Evolutionary conservation across 805 yeast genomes (phyloP).

Genomic region (Saturnispora sanitii): DNA sequence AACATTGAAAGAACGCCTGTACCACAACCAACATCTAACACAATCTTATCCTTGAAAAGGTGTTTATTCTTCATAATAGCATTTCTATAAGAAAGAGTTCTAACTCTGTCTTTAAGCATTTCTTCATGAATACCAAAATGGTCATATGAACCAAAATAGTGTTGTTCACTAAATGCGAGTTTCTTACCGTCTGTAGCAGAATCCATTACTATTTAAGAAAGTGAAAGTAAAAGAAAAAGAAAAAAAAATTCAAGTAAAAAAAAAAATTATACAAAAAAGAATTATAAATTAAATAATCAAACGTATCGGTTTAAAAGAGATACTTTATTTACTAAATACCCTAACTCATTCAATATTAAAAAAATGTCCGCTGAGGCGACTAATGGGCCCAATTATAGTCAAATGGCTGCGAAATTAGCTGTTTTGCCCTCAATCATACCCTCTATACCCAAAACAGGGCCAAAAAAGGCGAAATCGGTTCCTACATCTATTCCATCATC

Average conservation of each 20-base stretch:
- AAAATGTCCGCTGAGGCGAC: too few species aligned
- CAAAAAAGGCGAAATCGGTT: too few species aligned
- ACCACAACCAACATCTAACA: slow-evolving; percentile 97
- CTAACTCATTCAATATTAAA: too few species aligned
- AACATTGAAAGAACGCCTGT: slow-evolving; percentile 97
- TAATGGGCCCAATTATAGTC: too few species aligned
- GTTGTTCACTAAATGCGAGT: slow-evolving; percentile 75
- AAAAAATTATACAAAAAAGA: too few species aligned
- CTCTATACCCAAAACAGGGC: too few species aligned
- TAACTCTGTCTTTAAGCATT: slow-evolving; percentile 91
- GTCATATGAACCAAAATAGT: slow-evolving; percentile 90
- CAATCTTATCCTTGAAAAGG: slow-evolving; percentile 85
- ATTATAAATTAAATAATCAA: too few species aligned
- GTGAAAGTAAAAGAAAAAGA: neutral
- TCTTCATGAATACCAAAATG: slow-evolving; percentile 98
- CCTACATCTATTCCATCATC: too few species aligned
- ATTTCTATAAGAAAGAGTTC: slow-evolving; percentile 85
- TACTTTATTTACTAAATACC: too few species aligned
- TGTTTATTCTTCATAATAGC: slow-evolving; percentile 87
- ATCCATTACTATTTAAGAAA: slow-evolving; percentile 10
- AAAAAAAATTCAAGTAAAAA: neutral
- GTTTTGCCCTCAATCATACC: too few species aligned
- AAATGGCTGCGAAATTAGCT: too few species aligned
- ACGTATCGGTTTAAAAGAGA: too few species aligned
- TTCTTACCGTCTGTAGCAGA: slow-evolving; percentile 60